phyloP scores from a whole-genome alignment of 2,329 filamentous ascomycete species.

The Apiospora hydei region DNA sequence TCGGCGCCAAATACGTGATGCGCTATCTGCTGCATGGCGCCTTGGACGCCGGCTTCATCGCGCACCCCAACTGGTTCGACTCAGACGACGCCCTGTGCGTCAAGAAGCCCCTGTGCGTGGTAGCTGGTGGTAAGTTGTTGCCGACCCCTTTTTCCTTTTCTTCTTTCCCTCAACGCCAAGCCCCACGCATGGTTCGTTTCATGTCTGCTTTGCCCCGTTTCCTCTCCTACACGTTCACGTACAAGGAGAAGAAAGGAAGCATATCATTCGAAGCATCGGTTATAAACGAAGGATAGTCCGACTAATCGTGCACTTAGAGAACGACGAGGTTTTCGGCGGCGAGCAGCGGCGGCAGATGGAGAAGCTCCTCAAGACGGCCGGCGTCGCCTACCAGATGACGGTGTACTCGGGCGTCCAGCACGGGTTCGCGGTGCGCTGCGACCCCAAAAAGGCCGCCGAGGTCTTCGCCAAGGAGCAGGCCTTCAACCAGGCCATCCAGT shows the following conservation, averaged over 20 bases:
- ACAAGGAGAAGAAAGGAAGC: not conserved
- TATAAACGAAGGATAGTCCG: not conserved
- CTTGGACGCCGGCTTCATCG: conserved; percentile 56
- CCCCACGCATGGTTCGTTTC: not conserved
- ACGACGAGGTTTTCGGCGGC: conserved; percentile 65
- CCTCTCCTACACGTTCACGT: not conserved
- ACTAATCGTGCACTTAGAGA: not conserved
- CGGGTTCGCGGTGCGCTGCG: conserved; percentile 74
- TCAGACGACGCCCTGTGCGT: conserved; percentile 54
- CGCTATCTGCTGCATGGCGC: conserved; percentile 49
- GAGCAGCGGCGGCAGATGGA: conserved; percentile 69
- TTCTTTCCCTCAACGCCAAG: not conserved
- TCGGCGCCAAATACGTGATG: conserved; percentile 50
- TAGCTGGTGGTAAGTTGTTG: conserved; percentile 49
- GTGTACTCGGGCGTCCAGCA: conserved; percentile 74
- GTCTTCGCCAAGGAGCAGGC: conserved; percentile 53
- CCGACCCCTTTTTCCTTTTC: not conserved
- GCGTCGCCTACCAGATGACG: conserved; percentile 73
- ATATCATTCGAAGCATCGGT: not conserved
- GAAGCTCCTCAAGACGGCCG: conserved; percentile 60
- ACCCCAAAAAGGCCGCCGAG: conserved; percentile 60
- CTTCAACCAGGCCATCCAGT: conserved; percentile 28
- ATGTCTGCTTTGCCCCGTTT: not conserved
- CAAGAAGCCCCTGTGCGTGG: conserved; percentile 54
- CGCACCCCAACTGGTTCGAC: conserved; percentile 57